Base-by-base conservation (phyloP, 139 green algal species). In the Chlamydomonas sp. region DNA sequence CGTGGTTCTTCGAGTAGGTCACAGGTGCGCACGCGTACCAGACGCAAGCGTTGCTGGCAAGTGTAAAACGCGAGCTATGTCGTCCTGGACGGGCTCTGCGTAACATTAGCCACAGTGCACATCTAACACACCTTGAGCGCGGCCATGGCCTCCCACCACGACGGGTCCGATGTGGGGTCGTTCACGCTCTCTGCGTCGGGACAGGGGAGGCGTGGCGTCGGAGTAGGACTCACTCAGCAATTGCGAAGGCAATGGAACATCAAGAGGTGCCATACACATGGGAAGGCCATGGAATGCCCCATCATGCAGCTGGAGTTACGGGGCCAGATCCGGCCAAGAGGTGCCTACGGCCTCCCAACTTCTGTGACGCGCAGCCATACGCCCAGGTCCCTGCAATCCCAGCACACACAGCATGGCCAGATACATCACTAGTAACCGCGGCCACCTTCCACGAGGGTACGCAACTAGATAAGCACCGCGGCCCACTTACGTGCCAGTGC, bases 131-230 rank as follows among this genome's bases (percentile, higher is more conserved):
- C 84, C 74, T 88, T 83, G 49, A 88, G 63, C 0, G 84, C 84
- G 0, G 84, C 84, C 84, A 88, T 83, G 63, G 84, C 9, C 84
- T 88, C 84, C 84, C 84, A 88, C 84, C 84, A 88, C 17, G 49
- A 7, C 0, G 84, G 84, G 76, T 88, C 84, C 0, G 57, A 31
- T 5, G 75, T 83, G 7, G 84, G 84, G 84, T 88, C 84, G 57
- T 12, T n/a, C 1, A 71, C 7, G 7, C 64, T 63, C 20, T 15
- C 84, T 83, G 75, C 31, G 17, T 61, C 9, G 10, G 64, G 31
- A 71, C 66, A 71, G 66, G 10, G 0, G 10, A 71, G 66, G 10
- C 66, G 12, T 71, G 10, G 12, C 66, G 12, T 71, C 10, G 66
- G 10, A 10, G 10, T 71, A 71, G 66, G 10, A 71, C 66, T 14